Conservation (phyloP, 2,329 filamentous ascomycete genomes). For the Botrytis medusae region DNA sequence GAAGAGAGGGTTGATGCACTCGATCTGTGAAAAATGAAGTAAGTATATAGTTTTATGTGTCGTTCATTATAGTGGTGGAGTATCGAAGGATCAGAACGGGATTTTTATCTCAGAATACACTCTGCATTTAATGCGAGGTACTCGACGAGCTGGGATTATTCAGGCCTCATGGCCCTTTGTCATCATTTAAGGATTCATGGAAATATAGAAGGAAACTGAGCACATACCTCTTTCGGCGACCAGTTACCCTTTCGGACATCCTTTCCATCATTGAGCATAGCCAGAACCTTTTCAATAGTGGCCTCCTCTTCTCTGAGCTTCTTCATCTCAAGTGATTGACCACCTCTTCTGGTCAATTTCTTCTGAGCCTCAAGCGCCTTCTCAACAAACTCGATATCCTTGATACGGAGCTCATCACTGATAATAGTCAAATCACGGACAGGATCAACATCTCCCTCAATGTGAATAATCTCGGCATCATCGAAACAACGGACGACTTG, state of each 20-base stretch:
- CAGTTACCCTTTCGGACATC: slow-evolving; percentile 90
- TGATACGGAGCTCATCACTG: slow-evolving; percentile 91
- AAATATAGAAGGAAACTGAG: slow-evolving; percentile 32
- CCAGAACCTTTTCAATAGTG: slow-evolving; percentile 85
- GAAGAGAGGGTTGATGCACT: slow-evolving; percentile 95
- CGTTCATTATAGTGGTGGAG: slow-evolving; percentile 6
- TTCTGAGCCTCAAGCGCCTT: slow-evolving; percentile 88
- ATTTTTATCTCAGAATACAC: slow-evolving; percentile 79
- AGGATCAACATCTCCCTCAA: slow-evolving; percentile 97
- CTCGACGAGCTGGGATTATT: slow-evolving; percentile 99
- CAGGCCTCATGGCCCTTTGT: slow-evolving; percentile 94
- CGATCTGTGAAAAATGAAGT: slow-evolving; percentile 61
- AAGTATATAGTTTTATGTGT: slow-evolving; percentile 26
- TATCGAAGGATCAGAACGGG: slow-evolving; percentile 38
- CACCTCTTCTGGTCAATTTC: slow-evolving; percentile 93
- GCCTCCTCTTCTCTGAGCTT: slow-evolving; percentile 94
- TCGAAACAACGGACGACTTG: slow-evolving; percentile 97
- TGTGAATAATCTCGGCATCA: slow-evolving; percentile 98
- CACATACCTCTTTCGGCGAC: slow-evolving; percentile 89
- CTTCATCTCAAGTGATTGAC: slow-evolving; percentile 96
- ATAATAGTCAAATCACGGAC: slow-evolving; percentile 94
- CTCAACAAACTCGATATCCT: slow-evolving; percentile 98
- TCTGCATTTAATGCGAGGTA: slow-evolving; percentile 75
- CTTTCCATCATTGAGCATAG: slow-evolving; percentile 82
- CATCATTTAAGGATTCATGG: slow-evolving; percentile 68